Percentiles rank a stretch among this genome's conserved stretches.
Evolutionary conservation across 2,329 filamentous ascomycete species (phyloP).

Genomic region (Hymenoscyphus infarciens): DNA sequence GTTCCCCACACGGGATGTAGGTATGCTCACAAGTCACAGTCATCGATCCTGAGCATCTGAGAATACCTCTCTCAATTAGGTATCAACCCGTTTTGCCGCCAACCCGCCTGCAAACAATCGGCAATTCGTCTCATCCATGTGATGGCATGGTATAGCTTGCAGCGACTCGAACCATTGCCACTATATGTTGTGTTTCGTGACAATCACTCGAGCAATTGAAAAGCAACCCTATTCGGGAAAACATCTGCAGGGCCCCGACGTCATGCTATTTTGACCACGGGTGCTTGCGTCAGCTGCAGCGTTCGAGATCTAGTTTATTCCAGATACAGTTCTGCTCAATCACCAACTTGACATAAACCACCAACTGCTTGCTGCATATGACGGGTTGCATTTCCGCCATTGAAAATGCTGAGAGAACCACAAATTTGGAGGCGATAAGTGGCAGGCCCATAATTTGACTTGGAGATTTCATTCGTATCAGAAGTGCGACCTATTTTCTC

Average conservation of each 20-base stretch:
- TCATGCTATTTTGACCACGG: conserved; percentile 29
- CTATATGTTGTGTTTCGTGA: not conserved
- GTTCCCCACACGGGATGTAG: not conserved
- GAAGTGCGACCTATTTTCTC: not conserved
- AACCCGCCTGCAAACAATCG: not conserved
- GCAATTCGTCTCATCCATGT: conserved; percentile 1
- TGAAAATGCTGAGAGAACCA: not conserved
- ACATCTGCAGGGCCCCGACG: conserved; percentile 30
- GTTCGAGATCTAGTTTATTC: conserved; percentile 16
- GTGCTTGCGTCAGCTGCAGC: conserved; percentile 28
- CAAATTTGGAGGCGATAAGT: not conserved
- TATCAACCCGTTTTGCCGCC: not conserved
- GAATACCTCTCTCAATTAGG: not conserved
- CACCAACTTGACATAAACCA: not conserved
- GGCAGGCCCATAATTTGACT: not conserved
- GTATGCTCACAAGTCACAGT: not conserved
- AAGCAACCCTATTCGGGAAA: conserved; percentile 3
- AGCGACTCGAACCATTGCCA: conserved; percentile 1
- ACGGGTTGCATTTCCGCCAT: no score
- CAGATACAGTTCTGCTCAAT: conserved; percentile 4
- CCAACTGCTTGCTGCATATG: not conserved
- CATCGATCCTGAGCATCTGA: not conserved
- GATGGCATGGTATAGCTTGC: conserved; percentile 4
- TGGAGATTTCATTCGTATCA: not conserved
- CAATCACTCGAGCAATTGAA: conserved; percentile 1